A percentile compares a stretch with the other conserved stretches of the same genome.
phyloP scores from a whole-genome alignment of 2,329 filamentous ascomycete species.

The Rasamsonia emersonii region DNA sequence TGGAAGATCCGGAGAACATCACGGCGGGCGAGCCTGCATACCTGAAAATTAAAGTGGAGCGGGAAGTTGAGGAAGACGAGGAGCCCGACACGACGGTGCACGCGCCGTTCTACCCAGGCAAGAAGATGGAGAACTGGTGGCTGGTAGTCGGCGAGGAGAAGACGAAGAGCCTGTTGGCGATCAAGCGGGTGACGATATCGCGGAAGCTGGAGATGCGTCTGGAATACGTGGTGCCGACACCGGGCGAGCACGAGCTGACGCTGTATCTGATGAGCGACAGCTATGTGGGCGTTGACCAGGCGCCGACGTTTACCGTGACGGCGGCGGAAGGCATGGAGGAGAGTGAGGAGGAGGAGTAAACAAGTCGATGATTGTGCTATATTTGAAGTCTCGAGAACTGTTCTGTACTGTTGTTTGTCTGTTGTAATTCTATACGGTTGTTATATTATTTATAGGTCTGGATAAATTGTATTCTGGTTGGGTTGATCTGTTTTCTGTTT shows the following conservation, averaged over 20 bases:
- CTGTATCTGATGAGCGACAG: conserved; percentile 95
- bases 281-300: conserved; percentile 95
- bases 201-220: conserved; percentile 68
- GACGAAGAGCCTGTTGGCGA: conserved; percentile 77
- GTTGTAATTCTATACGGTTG: conserved; percentile 3
- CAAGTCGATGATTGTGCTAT: conserved; percentile 7
- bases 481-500: too few relatives aligned
- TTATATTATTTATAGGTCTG: too few relatives aligned
- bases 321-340: conserved; percentile 91
- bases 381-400: conserved; percentile 10
- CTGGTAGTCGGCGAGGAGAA: conserved; percentile 89
- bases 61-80: conserved; percentile 62
- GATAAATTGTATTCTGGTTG: too few relatives aligned
- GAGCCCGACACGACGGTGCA: conserved; percentile 79
- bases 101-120: conserved; percentile 83
- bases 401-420: conserved; percentile 10
- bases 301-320: conserved; percentile 74
- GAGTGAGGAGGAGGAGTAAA: conserved; percentile 63
- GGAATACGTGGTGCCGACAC: conserved; percentile 80
- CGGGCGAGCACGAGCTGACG: conserved; percentile 80
- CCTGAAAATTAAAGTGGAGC: conserved; percentile 73
- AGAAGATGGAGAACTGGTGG: conserved; percentile 99
- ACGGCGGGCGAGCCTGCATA: conserved; percentile 72
- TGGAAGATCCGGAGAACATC: conserved; percentile 72
- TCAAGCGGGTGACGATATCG: conserved; percentile 87